Percentiles rank a stretch among this genome's conserved stretches.
Evolutionary conservation across 345 rosid species (phyloP).

Genomic region (Hibiscus syriacus): DNA sequence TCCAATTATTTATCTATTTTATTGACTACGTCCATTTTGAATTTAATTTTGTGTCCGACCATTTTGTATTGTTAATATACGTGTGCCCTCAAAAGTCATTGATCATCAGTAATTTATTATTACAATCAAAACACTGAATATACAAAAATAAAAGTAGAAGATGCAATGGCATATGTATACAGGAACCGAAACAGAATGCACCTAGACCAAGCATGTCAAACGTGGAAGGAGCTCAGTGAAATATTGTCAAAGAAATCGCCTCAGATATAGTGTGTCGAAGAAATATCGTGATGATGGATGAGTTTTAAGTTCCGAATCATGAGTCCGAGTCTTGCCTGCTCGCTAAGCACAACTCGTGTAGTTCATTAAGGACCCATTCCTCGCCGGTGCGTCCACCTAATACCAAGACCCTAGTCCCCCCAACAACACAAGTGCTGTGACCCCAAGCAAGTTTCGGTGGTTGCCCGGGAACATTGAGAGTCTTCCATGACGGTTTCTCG

Average conservation of each 20-base stretch:
- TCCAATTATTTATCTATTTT: too few relatives aligned
- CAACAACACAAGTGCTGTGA: constrained; percentile 88
- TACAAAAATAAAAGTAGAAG: neutral
- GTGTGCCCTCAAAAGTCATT: too few relatives aligned
- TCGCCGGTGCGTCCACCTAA: constrained; percentile 90
- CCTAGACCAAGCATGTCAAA: neutral
- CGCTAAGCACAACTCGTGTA: constrained; percentile 76
- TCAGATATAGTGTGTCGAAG: neutral
- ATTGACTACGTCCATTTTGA: too few relatives aligned
- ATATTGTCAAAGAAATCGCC: constrained; percentile 5
- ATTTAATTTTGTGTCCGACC: too few relatives aligned
- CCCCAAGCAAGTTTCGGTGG: constrained; percentile 95
- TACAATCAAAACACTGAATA: neutral
- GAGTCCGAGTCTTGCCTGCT: constrained; percentile 50
- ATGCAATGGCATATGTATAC: neutral
- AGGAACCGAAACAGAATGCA: constrained; percentile 3
- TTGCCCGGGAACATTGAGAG: constrained; percentile 69
- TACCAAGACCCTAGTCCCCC: constrained; percentile 85
- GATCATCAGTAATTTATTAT: too few relatives aligned
- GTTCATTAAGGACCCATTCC: constrained; percentile 84
- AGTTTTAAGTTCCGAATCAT: constrained; percentile 10
- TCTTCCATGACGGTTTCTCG: constrained; percentile 87
- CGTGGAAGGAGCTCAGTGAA: neutral
- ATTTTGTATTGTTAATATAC: too few relatives aligned
- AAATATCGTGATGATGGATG: neutral